Base-by-base conservation (phyloP, 1,284 basidiomycete species). In the Apiotrichum domesticum region DNA sequence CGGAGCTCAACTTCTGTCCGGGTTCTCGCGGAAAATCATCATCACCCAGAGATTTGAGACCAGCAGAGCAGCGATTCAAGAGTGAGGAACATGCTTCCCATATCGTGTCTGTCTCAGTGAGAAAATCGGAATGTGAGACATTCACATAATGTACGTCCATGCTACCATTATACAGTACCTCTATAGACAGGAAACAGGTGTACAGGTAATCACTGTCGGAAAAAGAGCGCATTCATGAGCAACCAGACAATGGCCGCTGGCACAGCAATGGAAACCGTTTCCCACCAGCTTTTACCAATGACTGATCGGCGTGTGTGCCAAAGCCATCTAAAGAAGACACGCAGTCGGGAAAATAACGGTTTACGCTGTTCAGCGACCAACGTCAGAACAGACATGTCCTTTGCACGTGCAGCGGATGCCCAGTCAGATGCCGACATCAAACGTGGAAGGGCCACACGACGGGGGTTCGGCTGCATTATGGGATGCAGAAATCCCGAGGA, bases 171-270 rank as follows among this genome's bases (percentile, higher is more conserved):
- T 13, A 39, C 37, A 39, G 7, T 39, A 39, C 21, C 21, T 21
- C 21, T 21, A 21, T 21, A 21, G 21, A 21, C 21, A 21, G 21
- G 21, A 21, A 21, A 21, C 21, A 21, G 21, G 21, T 21, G 21
- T 21, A 21, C 21, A 21, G 21, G 21, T 21, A 21, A 21, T 21
- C 21, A 39, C 8, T 39, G 37, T 13, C 37, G 37, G 37, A 39
- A 52, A 47, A 61, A 62, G 42, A 62, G 50, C 32, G 69, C 69
- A 54, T 77, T 77, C 43, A 76, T 59, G 9, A 66, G 39, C 3
- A 72, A n/a, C 74, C 74, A 77, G 4, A 70, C 68, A 1, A 75
- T 35, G 2, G 62, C 62, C n/a, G 71, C 66, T 1, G 71, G 71
- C 65, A 73, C 68, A 32, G 69, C 64, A 13, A 75, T 65, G 13